Base-by-base conservation (phyloP, 2,329 filamentous ascomycete genomes). In the Pseudocercospora crystallina region DNA sequence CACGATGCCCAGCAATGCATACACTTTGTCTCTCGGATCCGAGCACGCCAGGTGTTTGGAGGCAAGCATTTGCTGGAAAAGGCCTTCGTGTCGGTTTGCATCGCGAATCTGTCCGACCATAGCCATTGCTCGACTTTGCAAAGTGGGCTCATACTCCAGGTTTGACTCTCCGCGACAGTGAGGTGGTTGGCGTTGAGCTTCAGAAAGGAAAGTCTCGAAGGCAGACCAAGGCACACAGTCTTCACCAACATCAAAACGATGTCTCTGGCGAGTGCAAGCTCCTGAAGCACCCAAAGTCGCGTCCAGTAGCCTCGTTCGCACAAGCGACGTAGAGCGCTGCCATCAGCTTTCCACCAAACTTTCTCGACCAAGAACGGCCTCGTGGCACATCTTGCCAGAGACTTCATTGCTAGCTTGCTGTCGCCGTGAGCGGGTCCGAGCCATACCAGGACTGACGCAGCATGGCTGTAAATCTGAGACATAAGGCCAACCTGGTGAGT, bases 401-500 rank as follows among this genome's bases (percentile, higher is more conserved):
- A 17, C 10, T 31, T n/a, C 49, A 55, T 45, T 2, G 49, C 49
- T 3, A 44, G 31, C 29, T 55, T 36, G 17, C 53, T 55, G n/a
- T 42, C 29, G 2, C 13, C 36, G 30, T 45, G 38, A 5, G 31
- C 20, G 3, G 49, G 48, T 12, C 52, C 55, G 12, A 58, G 49
- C 55, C 55, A 56, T 8, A 50, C 31, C 17, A 51, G 14, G 2
- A 58, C 52, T 1, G 26, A 14, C 11, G 32, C 15, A 8, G 57
- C 54, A 4, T 8, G 11, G 13, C 40, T 36, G 36, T 54, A 59
- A 29, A 59, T 57, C 1, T 32, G 13, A 1, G 45, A 32, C 53
- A 59, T 57, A 15, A 54, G n/a, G 2, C 15, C 31, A 8, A 59
- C 50, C 32, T 57, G 56, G 1, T 44, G 20, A 11, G 33, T 17